These are phyloP conservation scores for Oidiodendron maius DNA, from an alignment of 495 filamentous ascomycete genomes.

Conservation along the genomic window DNA sequence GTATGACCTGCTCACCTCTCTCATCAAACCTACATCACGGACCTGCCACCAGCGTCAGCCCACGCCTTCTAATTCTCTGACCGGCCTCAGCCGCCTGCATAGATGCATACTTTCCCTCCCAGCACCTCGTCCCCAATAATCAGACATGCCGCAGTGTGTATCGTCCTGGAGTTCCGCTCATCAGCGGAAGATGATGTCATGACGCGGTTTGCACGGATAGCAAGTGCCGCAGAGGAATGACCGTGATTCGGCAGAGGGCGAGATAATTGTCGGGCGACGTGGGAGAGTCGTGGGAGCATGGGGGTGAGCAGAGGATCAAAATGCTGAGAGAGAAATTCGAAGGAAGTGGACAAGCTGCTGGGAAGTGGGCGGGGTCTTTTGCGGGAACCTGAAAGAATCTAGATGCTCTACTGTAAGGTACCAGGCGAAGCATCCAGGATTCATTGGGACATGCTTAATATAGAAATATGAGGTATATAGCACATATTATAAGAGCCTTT, in stretches of 20 bases:
- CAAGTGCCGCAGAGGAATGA: constrained; percentile 37
- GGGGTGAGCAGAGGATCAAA: constrained; percentile 1
- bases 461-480: too few species aligned
- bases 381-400: neutral
- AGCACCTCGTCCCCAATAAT: constrained; percentile 97
- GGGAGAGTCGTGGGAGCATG: constrained; percentile 74
- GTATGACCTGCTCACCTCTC: neutral
- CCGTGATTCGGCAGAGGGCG: constrained; percentile 51
- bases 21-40: constrained; percentile 17
- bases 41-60: constrained; percentile 16
- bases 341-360: too few species aligned
- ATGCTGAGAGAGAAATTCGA: too few species aligned
- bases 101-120: constrained; percentile 74
- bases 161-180: constrained; percentile 52
- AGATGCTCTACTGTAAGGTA: too few species aligned
- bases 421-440: too few species aligned
- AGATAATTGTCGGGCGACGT: constrained; percentile 67
- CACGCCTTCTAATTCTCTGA: neutral
- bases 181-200: constrained; percentile 50
- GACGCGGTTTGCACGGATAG: constrained; percentile 19
- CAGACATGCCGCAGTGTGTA: constrained; percentile 86
- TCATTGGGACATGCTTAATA: too few species aligned
- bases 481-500: too few species aligned
- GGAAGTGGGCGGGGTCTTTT: neutral
- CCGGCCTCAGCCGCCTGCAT: neutral